A percentile compares a stretch with the other conserved stretches of the same genome.
phyloP scores from a whole-genome alignment of 1,139 yeast species.

The Pichia inconspicua region DNA sequence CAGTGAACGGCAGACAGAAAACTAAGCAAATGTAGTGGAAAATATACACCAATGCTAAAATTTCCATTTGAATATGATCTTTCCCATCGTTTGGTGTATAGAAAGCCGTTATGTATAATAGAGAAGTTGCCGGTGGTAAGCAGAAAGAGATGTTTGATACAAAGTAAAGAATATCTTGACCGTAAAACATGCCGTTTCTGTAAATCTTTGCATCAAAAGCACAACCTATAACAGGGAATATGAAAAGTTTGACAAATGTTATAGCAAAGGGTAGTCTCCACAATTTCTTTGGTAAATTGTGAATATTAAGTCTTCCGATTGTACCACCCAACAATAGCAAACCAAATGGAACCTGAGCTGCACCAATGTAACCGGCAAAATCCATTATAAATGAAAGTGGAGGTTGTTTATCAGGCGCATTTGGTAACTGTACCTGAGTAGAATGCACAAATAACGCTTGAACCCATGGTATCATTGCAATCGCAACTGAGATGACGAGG shows the following conservation, averaged over 20 bases:
- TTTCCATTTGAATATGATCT: conserved; percentile 71
- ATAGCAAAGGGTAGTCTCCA: conserved; percentile 52
- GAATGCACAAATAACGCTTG: conserved; percentile 64
- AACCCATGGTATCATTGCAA: conserved; percentile 76
- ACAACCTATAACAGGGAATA: conserved; percentile 57
- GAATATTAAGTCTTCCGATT: conserved; percentile 60
- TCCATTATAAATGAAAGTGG: conserved; percentile 82
- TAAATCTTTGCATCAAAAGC: conserved; percentile 45
- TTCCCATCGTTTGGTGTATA: conserved; percentile 59
- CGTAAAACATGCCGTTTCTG: conserved; percentile 42
- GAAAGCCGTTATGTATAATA: conserved; percentile 78
- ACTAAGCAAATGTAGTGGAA: conserved; percentile 58
- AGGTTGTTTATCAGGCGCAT: conserved; percentile 81
- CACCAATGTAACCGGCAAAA: conserved; percentile 68
- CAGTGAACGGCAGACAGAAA: conserved; percentile 58
- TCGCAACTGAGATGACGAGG: conserved; percentile 28
- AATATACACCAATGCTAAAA: conserved; percentile 66
- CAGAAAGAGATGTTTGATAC: conserved; percentile 72
- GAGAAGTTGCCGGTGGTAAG: conserved; percentile 79
- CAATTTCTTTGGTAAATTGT: conserved; percentile 55
- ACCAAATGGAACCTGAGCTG: conserved; percentile 86
- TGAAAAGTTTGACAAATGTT: conserved; percentile 39
- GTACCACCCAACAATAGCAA: conserved; percentile 78
- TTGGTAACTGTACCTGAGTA: conserved; percentile 34
- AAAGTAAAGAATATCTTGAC: conserved; percentile 55